Percentiles rank a stretch among this genome's conserved stretches.
Conservation (phyloP, 768 basidiomycete genomes). For the Tylopilus sp. region DNA sequence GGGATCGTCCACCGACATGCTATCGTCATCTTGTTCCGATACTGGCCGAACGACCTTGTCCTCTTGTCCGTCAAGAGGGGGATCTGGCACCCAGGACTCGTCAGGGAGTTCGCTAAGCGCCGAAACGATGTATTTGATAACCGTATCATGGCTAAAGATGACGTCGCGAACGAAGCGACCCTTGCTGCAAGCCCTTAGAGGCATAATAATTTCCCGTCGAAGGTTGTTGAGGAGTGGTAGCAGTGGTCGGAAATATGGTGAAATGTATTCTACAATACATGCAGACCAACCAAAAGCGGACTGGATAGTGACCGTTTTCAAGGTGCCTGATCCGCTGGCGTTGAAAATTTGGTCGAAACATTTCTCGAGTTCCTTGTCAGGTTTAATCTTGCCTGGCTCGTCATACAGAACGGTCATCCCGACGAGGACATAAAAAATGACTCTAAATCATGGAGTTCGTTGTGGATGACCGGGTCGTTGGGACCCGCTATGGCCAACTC, state of each 20-base stretch:
- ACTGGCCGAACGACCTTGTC: background rate
- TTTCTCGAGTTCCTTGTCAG: background rate
- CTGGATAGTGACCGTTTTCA: background rate
- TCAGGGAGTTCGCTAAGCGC: background rate
- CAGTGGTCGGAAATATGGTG: background rate
- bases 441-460: background rate
- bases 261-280: background rate
- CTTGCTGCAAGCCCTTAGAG: background rate
- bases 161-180: no score
- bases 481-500: background rate
- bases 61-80: background rate
- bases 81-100: background rate
- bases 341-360: constrained; percentile 1
- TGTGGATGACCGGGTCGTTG: background rate
- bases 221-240: background rate
- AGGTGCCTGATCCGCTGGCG: background rate
- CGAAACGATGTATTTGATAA: background rate
- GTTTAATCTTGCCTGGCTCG: background rate
- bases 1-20: no score
- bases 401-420: background rate
- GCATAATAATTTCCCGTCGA: background rate
- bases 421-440: background rate
- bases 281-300: background rate
- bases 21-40: no score
- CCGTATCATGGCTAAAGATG: background rate